Evolutionary conservation across 2,329 filamentous ascomycete species (phyloP).

Genomic region (Fusarium lateritium): DNA sequence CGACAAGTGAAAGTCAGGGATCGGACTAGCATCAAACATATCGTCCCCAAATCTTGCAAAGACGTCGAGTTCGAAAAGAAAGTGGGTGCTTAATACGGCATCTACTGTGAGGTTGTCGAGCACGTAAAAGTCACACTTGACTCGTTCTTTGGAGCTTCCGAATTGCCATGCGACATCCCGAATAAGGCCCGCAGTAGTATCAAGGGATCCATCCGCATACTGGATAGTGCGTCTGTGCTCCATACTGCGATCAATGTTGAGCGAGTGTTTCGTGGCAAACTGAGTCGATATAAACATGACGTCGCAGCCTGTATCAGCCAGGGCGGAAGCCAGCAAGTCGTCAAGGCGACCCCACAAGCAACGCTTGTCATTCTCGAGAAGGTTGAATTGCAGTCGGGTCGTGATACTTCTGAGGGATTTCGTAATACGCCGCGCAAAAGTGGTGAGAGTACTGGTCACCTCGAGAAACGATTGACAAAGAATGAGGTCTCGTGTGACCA

Average conservation of each 20-base stretch:
- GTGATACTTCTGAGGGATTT: rapidly evolving
- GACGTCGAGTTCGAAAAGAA: background rate
- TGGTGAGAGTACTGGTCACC: background rate
- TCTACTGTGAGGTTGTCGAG: background rate
- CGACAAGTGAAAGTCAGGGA: background rate
- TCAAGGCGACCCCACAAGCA: background rate
- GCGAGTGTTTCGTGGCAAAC: background rate
- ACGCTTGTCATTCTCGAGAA: background rate
- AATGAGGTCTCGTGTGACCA: background rate
- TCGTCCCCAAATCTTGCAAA: background rate
- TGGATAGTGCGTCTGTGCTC: background rate
- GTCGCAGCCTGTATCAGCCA: constrained; percentile 11
- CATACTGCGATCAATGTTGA: background rate
- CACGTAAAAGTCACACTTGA: background rate
- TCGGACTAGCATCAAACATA: background rate
- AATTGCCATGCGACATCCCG: background rate
- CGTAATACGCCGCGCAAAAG: background rate
- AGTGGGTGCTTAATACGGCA: constrained; percentile 2
- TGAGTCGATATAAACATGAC: constrained; percentile 3
- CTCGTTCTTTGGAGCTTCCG: rapidly evolving
- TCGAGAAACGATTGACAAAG: background rate
- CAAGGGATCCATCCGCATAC: background rate
- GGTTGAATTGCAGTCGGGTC: rapidly evolving
- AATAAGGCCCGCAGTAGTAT: background rate
- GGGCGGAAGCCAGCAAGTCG: background rate